These are phyloP conservation scores for Primulina tabacum DNA, from an alignment of 257 asterid species.

Conservation along the genomic window DNA sequence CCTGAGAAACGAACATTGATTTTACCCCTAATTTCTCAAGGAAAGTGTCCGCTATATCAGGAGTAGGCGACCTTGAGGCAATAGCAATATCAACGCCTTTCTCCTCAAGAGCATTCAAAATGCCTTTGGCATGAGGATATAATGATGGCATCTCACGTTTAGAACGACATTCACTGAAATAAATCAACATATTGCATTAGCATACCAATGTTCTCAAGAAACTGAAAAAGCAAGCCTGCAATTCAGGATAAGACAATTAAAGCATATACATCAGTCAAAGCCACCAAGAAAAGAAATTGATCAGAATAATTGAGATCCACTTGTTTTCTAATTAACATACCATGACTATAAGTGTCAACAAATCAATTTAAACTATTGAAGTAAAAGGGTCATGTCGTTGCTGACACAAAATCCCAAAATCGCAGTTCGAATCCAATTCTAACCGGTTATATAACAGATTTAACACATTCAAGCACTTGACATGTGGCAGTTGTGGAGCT, in stretches of 20 bases:
- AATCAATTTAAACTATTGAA: neutral
- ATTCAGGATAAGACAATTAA: neutral
- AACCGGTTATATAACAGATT: neutral
- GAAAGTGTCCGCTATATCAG: constrained; percentile 75
- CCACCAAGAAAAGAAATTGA: neutral
- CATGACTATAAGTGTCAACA: neutral
- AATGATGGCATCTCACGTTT: constrained; percentile 48
- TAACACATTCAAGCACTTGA: constrained; percentile 8
- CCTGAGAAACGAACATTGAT: constrained; percentile 84
- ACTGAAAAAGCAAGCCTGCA: constrained; percentile 13
- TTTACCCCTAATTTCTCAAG: constrained; percentile 68
- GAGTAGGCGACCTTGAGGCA: constrained; percentile 73
- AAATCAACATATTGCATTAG: constrained; percentile 7
- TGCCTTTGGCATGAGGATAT: constrained; percentile 61
- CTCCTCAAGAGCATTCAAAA: constrained; percentile 52
- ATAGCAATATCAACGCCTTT: constrained; percentile 55
- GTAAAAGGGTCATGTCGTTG: neutral
- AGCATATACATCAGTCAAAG: neutral
- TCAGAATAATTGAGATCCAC: neutral
- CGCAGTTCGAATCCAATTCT: neutral
- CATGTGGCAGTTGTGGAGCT: neutral
- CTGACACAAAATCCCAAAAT: too few species aligned
- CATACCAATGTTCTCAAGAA: constrained; percentile 13
- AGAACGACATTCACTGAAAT: constrained; percentile 68
- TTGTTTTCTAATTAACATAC: neutral